These are phyloP conservation scores for Penicillium diatomitis DNA, from an alignment of 495 filamentous ascomycete genomes.

Conservation along the genomic window DNA sequence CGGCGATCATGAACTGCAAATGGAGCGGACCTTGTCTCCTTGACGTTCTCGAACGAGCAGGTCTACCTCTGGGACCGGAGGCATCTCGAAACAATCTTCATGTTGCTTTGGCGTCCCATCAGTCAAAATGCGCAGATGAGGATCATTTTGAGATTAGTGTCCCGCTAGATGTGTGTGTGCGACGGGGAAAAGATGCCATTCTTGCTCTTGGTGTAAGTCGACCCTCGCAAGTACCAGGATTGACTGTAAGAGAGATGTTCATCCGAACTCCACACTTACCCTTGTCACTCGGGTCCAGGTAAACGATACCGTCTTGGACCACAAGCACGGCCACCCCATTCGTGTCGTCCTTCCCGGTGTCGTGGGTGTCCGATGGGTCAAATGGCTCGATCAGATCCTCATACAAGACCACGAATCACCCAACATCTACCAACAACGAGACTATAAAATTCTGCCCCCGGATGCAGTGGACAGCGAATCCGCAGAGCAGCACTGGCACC, in stretches of 20 bases:
- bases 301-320: constrained; percentile 47
- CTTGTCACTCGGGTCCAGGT: constrained; percentile 24
- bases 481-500: constrained; percentile 45
- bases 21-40: constrained; percentile 47
- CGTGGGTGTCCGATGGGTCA: constrained; percentile 53
- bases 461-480: constrained; percentile 40
- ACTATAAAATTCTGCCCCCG: constrained; percentile 57
- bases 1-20: constrained; percentile 53
- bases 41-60: constrained; percentile 42
- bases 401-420: constrained; percentile 47
- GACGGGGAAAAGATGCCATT: constrained; percentile 38
- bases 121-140: constrained; percentile 43
- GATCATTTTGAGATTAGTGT: constrained; percentile 48
- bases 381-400: constrained; percentile 55
- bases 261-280: too few relatives aligned
- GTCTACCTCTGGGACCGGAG: constrained; percentile 11
- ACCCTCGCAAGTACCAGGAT: too few relatives aligned
- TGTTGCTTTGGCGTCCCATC: constrained; percentile 46
- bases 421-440: constrained; percentile 50
- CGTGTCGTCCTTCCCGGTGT: constrained; percentile 53
- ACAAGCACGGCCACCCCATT: constrained; percentile 52
- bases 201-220: constrained; percentile 24
- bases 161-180: constrained; percentile 37
- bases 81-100: constrained; percentile 13
- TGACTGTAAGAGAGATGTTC: too few relatives aligned